Percentiles rank a stretch among this genome's conserved stretches.
Conservation (phyloP, 768 basidiomycete genomes). For the Lyophyllum decastes region DNA sequence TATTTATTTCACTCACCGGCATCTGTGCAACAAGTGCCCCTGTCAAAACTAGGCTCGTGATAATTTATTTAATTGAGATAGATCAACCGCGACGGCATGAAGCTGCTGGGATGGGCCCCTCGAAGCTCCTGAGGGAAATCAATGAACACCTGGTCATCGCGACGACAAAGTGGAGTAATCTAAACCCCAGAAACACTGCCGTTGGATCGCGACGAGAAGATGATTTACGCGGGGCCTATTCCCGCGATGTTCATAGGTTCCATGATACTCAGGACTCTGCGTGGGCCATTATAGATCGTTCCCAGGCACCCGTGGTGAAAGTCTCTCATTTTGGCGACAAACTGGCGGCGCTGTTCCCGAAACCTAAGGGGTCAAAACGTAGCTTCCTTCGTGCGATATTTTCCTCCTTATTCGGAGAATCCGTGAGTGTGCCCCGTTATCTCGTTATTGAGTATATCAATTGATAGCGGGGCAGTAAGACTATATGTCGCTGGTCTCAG, state of each 20-base stretch:
- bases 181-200: neutral
- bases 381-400: neutral
- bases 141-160: neutral
- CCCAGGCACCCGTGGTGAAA: neutral
- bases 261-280: slow-evolving; percentile 1
- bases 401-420: neutral
- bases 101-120: neutral
- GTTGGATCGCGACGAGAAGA: neutral
- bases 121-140: neutral
- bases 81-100: neutral
- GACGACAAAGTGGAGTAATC: slow-evolving; percentile 6
- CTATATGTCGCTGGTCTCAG: too few relatives aligned
- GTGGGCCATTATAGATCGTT: neutral
- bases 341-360: neutral
- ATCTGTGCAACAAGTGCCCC: neutral
- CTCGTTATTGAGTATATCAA: too few relatives aligned
- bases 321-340: neutral
- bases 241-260: neutral
- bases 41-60: neutral
- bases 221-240: neutral
- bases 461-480: too few relatives aligned
- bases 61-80: slow-evolving; percentile 11
- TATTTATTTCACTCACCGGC: neutral
- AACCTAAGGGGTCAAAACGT: neutral
- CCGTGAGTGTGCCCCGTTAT: neutral